phyloP scores from a whole-genome alignment of 495 filamentous ascomycete genomes.

The Penicillium alfredii region DNA sequence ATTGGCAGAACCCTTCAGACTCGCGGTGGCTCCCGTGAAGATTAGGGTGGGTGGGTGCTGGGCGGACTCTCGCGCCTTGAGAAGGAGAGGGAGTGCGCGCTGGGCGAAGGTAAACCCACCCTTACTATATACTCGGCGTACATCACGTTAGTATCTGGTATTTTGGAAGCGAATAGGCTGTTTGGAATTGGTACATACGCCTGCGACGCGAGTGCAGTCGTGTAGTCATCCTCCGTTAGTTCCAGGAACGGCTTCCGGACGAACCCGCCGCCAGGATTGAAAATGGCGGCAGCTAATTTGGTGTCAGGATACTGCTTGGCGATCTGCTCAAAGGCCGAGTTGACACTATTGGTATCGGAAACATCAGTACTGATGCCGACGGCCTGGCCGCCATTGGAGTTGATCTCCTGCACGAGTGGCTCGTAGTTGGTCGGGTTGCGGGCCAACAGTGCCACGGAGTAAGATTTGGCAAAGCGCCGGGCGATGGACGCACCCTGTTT shows the following conservation, averaged over 20 bases:
- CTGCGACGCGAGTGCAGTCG: slow-evolving; percentile 48
- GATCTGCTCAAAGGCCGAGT: slow-evolving; percentile 62
- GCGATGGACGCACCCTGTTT: slow-evolving; percentile 53
- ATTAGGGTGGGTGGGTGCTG: slow-evolving; percentile 71
- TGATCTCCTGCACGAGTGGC: slow-evolving; percentile 68
- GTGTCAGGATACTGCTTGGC: slow-evolving; percentile 43
- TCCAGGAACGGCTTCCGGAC: slow-evolving; percentile 79
- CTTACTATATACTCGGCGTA: slow-evolving; percentile 35
- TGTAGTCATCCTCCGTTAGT: slow-evolving; percentile 58
- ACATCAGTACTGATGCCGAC: slow-evolving; percentile 73
- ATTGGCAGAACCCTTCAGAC: slow-evolving; percentile 62
- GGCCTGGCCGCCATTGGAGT: slow-evolving; percentile 60
- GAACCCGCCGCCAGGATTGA: slow-evolving; percentile 70
- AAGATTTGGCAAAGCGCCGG: slow-evolving; percentile 60
- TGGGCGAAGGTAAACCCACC: slow-evolving; percentile 79
- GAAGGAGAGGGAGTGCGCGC: slow-evolving; percentile 63
- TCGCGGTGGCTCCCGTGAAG: slow-evolving; percentile 83
- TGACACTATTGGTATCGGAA: slow-evolving; percentile 54
- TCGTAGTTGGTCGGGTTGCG: slow-evolving; percentile 63
- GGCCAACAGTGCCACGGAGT: slow-evolving; percentile 71
- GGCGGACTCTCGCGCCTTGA: slow-evolving; percentile 44
- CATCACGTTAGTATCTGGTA: background rate
- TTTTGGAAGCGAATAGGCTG: too few relatives aligned
- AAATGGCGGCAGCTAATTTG: slow-evolving; percentile 69
- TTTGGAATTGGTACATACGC: slow-evolving; percentile 44